Evolutionary conservation across 805 yeast genomes (phyloP).

Genomic region (Saturnispora besseyi): DNA sequence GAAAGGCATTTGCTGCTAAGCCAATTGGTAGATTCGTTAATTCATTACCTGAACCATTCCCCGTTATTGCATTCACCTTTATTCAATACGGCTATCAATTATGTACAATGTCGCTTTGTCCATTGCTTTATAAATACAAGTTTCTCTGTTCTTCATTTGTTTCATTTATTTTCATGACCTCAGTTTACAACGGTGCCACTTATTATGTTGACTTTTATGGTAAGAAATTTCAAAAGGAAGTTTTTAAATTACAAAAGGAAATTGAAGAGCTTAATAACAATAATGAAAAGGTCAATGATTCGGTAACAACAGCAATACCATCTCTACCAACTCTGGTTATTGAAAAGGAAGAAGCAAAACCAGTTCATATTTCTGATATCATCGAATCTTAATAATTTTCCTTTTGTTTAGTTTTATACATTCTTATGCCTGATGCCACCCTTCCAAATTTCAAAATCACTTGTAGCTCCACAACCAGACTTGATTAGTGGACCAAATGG

Average conservation of each 20-base stretch:
- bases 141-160: conserved; percentile 60
- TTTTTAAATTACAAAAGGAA: conserved; percentile 58
- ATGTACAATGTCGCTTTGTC: conserved; percentile 79
- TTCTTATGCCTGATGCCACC: conserved; percentile 27
- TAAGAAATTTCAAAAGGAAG: conserved; percentile 79
- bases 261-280: conserved; percentile 31
- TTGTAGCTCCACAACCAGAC: conserved; percentile 13
- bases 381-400: background rate
- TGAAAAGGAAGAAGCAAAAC: background rate
- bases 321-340: background rate
- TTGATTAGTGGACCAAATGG: conserved; percentile 24
- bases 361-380: background rate
- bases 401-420: background rate
- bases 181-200: conserved; percentile 90
- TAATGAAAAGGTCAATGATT: background rate
- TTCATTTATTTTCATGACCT: conserved; percentile 62
- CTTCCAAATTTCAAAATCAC: conserved; percentile 30
- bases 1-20: conserved; percentile 58
- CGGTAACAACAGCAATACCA: background rate
- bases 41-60: conserved; percentile 72
- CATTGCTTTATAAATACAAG: conserved; percentile 74
- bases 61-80: conserved; percentile 76
- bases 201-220: conserved; percentile 91
- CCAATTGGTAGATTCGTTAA: conserved; percentile 71
- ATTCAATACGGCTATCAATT: conserved; percentile 85